A percentile compares a stretch with the other conserved stretches of the same genome.
Conservation (phyloP, 2,329 filamentous ascomycete species). For the Diplodia corticola region DNA sequence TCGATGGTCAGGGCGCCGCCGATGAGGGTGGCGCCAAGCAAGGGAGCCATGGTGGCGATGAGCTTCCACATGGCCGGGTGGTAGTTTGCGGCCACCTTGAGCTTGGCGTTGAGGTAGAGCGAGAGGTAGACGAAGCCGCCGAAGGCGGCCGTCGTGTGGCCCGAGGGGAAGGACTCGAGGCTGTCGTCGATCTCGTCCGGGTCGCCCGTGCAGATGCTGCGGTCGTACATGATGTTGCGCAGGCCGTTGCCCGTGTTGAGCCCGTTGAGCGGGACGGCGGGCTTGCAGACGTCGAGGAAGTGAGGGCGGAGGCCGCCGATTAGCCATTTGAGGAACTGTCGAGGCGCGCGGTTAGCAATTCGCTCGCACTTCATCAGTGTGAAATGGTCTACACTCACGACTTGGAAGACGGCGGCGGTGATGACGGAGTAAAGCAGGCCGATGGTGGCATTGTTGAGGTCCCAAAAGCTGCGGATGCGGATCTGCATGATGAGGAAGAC, state of each 20-base stretch:
- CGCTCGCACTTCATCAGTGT: background rate
- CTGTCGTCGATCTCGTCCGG: slow-evolving; percentile 64
- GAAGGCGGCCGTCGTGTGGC: slow-evolving; percentile 73
- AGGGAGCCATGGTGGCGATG: slow-evolving; percentile 62
- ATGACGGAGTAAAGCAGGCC: slow-evolving; percentile 71
- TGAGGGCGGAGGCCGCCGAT: slow-evolving; percentile 63
- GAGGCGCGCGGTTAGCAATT: background rate
- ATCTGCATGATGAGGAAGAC: slow-evolving; percentile 68
- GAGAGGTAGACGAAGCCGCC: slow-evolving; percentile 70
- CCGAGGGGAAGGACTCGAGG: slow-evolving; percentile 70
- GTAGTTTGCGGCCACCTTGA: slow-evolving; percentile 73
- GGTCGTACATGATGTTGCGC: slow-evolving; percentile 65
- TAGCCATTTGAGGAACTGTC: slow-evolving; percentile 68
- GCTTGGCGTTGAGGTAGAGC: slow-evolving; percentile 75
- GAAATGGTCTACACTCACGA: slow-evolving; percentile 33
- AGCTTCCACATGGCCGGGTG: slow-evolving; percentile 75
- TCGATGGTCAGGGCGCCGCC: slow-evolving; percentile 69
- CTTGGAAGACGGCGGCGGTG: slow-evolving; percentile 71
- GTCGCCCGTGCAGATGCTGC: slow-evolving; percentile 69
- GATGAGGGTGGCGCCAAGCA: slow-evolving; percentile 68
- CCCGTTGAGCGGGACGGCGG: slow-evolving; percentile 50
- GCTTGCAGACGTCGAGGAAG: slow-evolving; percentile 64
- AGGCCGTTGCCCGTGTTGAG: slow-evolving; percentile 54
- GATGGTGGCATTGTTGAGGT: slow-evolving; percentile 67
- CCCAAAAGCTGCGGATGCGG: slow-evolving; percentile 55